Evolutionary conservation across 257 asterid species (phyloP), one percentile per base, ranked within the genome.

Genomic region (Petrea volubilis): DNA sequence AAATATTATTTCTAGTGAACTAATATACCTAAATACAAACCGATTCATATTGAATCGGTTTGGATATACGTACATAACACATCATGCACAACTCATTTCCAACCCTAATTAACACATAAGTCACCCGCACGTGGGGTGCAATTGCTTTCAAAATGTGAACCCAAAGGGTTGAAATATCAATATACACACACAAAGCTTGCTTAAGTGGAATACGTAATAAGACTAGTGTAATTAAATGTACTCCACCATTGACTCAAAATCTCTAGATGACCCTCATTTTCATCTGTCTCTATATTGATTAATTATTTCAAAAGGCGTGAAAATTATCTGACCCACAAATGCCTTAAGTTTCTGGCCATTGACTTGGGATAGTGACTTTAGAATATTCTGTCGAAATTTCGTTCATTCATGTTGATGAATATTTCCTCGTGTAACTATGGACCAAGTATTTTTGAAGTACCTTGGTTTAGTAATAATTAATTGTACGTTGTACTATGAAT

Each of bases 281-380:
- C 65, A 73, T 63, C 80, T 36, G 58, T 36, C 33, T 53, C 20
- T 27, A 17, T 51, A 17, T 51, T 33, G 27, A 55, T 23, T 28
- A 50, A 28, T 36, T 51, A 53, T 73, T 74, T 51, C 50, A 71
- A 64, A 70, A n/a, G n/a, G 63, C 51, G 15, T 18, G 20, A 24
- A 57, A 11, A 27, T 12, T 24, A 68, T 61, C 21, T 52, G 69
- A 77, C 57, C 0, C 27, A 20, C 66, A 52, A n/a, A 12, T 40
- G 80, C 72, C 80, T 65, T 71, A 43, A 65, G 64, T 13, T 71
- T 44, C 3, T 52, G 83, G 80, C 41, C 74, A 71, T 79, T 79
- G 83, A 79, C 83, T 68, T 64, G 6, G 40, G 77, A 74, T 9
- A 9, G 74, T 18, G 79, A 78, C 70, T 18, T 55, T 41, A 24